Conservation (phyloP, 495 filamentous ascomycete species). For the Polyplosphaeria fusca region DNA sequence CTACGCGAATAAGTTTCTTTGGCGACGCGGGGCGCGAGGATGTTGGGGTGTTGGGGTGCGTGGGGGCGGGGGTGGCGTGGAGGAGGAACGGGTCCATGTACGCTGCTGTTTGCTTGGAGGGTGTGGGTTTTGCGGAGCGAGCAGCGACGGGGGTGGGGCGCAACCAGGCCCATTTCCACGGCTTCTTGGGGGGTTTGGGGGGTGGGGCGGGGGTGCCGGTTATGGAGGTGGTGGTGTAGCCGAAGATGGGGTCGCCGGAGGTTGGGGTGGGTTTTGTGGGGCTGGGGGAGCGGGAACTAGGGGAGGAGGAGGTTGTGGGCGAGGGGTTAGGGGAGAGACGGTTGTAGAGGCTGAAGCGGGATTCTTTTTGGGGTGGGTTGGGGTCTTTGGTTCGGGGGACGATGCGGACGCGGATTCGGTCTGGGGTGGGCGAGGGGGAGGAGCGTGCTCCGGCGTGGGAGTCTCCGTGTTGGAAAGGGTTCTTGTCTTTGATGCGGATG, state of each 20-base stretch:
- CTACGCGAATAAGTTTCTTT: constrained; percentile 4
- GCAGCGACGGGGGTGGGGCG: constrained; percentile 6
- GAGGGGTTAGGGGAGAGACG: neutral
- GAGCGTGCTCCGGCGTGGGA: constrained; percentile 6
- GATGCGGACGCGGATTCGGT: constrained; percentile 4
- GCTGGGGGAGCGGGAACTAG: constrained; percentile 1
- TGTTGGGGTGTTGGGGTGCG: constrained; percentile 8
- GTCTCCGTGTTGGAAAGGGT: neutral
- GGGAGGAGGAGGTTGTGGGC: constrained; percentile 1
- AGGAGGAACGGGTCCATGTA: constrained; percentile 27
- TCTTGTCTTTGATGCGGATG: neutral
- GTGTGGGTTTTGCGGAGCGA: constrained; percentile 5
- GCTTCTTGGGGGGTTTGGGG: neutral
- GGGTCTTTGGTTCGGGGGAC: neutral
- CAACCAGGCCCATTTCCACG: constrained; percentile 18
- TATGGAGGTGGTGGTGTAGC: neutral
- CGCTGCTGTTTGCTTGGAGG: neutral
- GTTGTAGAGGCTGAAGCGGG: constrained; percentile 9
- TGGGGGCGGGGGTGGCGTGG: constrained; percentile 1
- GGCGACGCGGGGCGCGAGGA: constrained; percentile 7
- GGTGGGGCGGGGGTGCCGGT: neutral
- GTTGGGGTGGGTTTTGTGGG: constrained; percentile 12
- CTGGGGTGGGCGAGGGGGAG: neutral
- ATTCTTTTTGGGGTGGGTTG: constrained; percentile 17
- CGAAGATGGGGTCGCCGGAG: constrained; percentile 1